Conservation (phyloP, 1,139 yeast genomes). For the Suhomyces bribrorum region DNA sequence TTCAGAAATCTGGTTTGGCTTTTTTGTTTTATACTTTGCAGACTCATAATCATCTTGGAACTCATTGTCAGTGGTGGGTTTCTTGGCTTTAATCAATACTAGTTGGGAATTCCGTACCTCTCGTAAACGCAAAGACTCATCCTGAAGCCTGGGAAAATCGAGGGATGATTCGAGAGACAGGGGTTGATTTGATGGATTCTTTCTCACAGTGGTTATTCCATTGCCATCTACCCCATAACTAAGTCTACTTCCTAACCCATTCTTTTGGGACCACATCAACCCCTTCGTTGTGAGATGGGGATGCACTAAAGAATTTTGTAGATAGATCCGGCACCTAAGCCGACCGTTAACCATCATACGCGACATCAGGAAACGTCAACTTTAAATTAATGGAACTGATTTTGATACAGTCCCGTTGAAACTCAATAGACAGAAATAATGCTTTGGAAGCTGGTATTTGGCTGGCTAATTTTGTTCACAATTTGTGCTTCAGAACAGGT, state of each 20-base stretch:
- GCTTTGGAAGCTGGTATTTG: neutral
- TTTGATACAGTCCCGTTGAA: too few species aligned
- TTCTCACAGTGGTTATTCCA: conserved; percentile 13
- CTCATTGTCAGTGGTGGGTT: conserved; percentile 17
- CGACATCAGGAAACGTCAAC: too few species aligned
- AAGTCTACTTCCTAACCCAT: conserved; percentile 24
- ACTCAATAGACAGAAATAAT: neutral
- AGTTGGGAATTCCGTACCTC: conserved; percentile 19
- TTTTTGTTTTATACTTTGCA: neutral
- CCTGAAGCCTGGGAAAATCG: conserved; percentile 28
- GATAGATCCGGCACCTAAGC: neutral
- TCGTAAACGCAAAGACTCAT: conserved; percentile 20
- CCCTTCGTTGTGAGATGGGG: neutral
- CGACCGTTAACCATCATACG: too few species aligned
- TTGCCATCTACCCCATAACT: conserved; percentile 27
- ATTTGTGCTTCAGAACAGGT: conserved; percentile 2
- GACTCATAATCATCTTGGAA: neutral
- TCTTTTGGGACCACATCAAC: conserved; percentile 27
- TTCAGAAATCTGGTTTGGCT: conserved; percentile 1
- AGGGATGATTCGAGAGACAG: conserved; percentile 13
- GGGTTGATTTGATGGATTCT: neutral
- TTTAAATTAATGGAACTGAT: too few species aligned
- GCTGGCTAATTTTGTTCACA: conserved; percentile 1
- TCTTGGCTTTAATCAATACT: conserved; percentile 12
- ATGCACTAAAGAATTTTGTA: neutral